phyloP scores from a whole-genome alignment of 495 filamentous ascomycete genomes.

The Talaromyces adpressus region DNA sequence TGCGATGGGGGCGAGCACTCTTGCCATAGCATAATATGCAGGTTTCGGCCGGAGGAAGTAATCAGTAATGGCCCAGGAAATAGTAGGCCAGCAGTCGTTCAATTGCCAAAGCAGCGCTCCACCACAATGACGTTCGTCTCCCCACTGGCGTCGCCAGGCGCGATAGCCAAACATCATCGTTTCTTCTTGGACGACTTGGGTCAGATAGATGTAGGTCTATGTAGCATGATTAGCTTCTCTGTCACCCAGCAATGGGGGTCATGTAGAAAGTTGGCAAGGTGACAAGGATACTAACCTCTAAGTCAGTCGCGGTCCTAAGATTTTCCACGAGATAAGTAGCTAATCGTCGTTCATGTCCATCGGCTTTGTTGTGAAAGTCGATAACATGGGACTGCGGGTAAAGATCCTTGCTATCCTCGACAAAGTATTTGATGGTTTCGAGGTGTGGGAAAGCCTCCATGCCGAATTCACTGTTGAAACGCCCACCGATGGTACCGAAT shows the following conservation, averaged over 20 bases:
- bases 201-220: conserved; percentile 77
- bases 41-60: conserved; percentile 82
- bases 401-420: conserved; percentile 64
- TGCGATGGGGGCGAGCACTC: conserved; percentile 44
- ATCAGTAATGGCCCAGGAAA: conserved; percentile 80
- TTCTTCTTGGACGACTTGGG: conserved; percentile 88
- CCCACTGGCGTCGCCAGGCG: conserved; percentile 92
- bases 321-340: conserved; percentile 89
- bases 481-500: conserved; percentile 78
- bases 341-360: conserved; percentile 80
- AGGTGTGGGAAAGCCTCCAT: conserved; percentile 89
- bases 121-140: conserved; percentile 68
- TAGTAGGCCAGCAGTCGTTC: conserved; percentile 96
- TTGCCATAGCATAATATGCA: conserved; percentile 82
- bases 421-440: conserved; percentile 73
- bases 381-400: conserved; percentile 84
- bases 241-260: not conserved
- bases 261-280: not conserved
- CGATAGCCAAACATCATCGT: conserved; percentile 82
- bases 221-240: not conserved
- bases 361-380: conserved; percentile 96
- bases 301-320: conserved; percentile 56
- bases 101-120: conserved; percentile 94
- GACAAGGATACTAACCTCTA: conserved; percentile 25
- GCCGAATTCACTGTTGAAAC: conserved; percentile 92